phyloP scores from a whole-genome alignment of 768 basidiomycete genomes.

The Naematelia encephala region DNA sequence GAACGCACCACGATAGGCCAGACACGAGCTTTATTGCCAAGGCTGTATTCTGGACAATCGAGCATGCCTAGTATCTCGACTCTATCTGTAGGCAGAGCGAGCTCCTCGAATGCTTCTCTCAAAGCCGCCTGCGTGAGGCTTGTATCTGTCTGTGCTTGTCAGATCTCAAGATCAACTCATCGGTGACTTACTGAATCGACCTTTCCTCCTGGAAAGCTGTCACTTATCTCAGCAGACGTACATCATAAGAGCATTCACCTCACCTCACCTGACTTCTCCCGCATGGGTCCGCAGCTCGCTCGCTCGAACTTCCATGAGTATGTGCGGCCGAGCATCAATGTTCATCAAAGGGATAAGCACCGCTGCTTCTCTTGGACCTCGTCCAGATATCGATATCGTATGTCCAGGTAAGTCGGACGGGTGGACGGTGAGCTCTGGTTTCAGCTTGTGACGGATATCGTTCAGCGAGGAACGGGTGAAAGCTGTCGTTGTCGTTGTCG shows the following conservation, averaged over 20 bases:
- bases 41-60: conserved; percentile 34
- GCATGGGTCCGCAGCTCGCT: conserved; percentile 42
- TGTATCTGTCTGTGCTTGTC: conserved; percentile 19
- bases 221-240: conserved; percentile 8
- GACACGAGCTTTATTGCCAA: conserved; percentile 42
- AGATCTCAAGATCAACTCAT: background rate
- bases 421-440: conserved; percentile 4
- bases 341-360: conserved; percentile 46
- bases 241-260: conserved; percentile 1
- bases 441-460: conserved; percentile 16
- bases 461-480: conserved; percentile 19
- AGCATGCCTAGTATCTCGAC: conserved; percentile 39
- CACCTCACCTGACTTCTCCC: conserved; percentile 48
- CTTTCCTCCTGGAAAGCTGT: conserved; percentile 50
- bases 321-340: conserved; percentile 26
- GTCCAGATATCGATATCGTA: conserved; percentile 10
- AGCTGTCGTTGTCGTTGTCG: conserved; percentile 1
- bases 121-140: conserved; percentile 28
- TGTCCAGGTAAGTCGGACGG: conserved; percentile 16
- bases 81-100: conserved; percentile 22
- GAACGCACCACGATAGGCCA: conserved; percentile 46
- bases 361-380: conserved; percentile 34
- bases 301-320: conserved; percentile 42
- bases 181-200: conserved; percentile 30
- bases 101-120: conserved; percentile 38